These are phyloP conservation scores for Hirsutella thompsonii DNA, from an alignment of 2,329 filamentous ascomycete species.

Conservation along the genomic window DNA sequence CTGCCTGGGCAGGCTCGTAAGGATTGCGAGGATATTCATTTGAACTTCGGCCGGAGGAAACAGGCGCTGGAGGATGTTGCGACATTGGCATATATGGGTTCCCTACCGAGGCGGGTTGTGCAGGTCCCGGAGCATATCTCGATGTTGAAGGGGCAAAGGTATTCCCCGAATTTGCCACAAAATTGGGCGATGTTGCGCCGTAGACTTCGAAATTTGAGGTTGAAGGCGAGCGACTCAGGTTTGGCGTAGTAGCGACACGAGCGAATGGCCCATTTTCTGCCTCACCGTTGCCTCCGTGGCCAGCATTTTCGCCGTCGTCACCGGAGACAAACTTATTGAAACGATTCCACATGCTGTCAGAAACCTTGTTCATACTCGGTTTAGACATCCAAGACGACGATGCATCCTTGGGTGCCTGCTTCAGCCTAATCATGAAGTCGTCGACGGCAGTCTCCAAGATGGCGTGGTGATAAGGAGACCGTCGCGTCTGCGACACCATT, in stretches of 20 bases:
- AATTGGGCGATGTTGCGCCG: conserved; percentile 32
- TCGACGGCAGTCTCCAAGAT: conserved; percentile 65
- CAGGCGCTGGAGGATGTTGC: conserved; percentile 33
- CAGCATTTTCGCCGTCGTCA: conserved; percentile 74
- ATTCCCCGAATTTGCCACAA: conserved; percentile 15
- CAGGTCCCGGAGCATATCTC: conserved; percentile 20
- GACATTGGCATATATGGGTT: conserved; percentile 26
- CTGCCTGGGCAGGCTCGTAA: conserved; percentile 22
- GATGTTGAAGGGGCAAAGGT: conserved; percentile 24
- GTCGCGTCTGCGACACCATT: conserved; percentile 67
- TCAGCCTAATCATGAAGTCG: conserved; percentile 71
- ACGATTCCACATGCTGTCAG: conserved; percentile 76
- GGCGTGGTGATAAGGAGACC: conserved; percentile 76
- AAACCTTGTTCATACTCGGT: conserved; percentile 91
- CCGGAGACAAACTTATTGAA: conserved; percentile 96
- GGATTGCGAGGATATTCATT: conserved; percentile 17
- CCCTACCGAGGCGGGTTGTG: conserved; percentile 6
- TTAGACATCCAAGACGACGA: conserved; percentile 85
- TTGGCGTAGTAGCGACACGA: conserved; percentile 62
- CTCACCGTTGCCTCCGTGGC: conserved; percentile 45
- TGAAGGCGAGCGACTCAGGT: conserved; percentile 62
- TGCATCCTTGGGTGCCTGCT: conserved; percentile 71
- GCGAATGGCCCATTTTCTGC: conserved; percentile 68
- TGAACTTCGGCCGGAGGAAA: conserved; percentile 15
- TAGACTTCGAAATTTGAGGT: conserved; percentile 63